Evolutionary conservation across 352 stramenopile species (phyloP).

Genomic region (Lagenidium sp.): DNA sequence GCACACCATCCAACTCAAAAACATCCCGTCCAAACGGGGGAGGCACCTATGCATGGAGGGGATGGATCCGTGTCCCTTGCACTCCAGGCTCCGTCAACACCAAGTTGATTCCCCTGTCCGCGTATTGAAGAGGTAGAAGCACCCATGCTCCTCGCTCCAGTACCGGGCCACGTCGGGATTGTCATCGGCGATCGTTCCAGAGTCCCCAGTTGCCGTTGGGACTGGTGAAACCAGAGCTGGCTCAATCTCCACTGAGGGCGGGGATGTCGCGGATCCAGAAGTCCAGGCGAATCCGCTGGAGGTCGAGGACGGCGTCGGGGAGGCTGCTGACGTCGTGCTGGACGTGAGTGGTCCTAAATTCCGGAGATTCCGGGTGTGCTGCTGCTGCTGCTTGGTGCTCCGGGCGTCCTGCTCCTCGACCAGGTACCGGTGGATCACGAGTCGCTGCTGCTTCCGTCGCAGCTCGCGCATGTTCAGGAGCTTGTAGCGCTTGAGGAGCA

Average conservation of each 20-base stretch:
- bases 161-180: slow-evolving; percentile 21
- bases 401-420: slow-evolving; percentile 26
- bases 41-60: not conserved
- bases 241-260: not conserved
- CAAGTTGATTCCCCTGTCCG: slow-evolving; percentile 34
- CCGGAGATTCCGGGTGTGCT: not conserved
- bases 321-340: not conserved
- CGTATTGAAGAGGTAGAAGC: slow-evolving; percentile 35
- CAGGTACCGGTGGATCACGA: slow-evolving; percentile 44
- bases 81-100: slow-evolving; percentile 14
- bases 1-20: no score
- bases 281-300: no score
- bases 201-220: not conserved
- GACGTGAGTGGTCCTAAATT: no score
- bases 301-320: not conserved
- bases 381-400: slow-evolving; percentile 1
- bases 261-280: no score
- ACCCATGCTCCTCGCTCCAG: slow-evolving; percentile 58
- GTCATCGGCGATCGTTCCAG: not conserved
- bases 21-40: no score
- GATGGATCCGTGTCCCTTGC: not conserved
- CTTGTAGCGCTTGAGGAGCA: slow-evolving; percentile 32
- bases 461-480: slow-evolving; percentile 39
- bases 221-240: not conserved
- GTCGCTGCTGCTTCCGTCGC: slow-evolving; percentile 31